Conservation (phyloP, 805 yeast species). For the Wickerhamomyces silvicola region DNA sequence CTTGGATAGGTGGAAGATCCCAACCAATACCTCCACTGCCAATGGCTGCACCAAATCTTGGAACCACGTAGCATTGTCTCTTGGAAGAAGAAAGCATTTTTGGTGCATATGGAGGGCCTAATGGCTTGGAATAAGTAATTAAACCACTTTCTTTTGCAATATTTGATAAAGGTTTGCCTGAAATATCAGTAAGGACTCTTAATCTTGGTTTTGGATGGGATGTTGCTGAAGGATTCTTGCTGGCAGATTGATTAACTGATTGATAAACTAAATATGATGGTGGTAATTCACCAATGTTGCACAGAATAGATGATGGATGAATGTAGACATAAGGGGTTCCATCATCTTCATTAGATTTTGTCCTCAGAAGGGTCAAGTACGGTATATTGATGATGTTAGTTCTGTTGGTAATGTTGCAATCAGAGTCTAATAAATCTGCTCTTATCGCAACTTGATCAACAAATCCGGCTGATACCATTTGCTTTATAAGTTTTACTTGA, state of each 20-base stretch:
- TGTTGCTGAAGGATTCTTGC: slow-evolving; percentile 34
- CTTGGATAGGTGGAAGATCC: slow-evolving; percentile 82
- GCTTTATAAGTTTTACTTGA: slow-evolving; percentile 78
- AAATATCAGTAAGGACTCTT: slow-evolving; percentile 69
- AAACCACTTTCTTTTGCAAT: slow-evolving; percentile 69
- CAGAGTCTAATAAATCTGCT: slow-evolving; percentile 66
- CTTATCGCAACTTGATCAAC: slow-evolving; percentile 86
- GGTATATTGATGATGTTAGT: slow-evolving; percentile 56
- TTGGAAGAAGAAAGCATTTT: slow-evolving; percentile 56
- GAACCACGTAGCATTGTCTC: slow-evolving; percentile 85
- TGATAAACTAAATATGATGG: slow-evolving; percentile 76
- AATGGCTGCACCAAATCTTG: slow-evolving; percentile 77
- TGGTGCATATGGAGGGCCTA: slow-evolving; percentile 87
- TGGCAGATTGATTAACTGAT: slow-evolving; percentile 51
- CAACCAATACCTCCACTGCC: slow-evolving; percentile 87
- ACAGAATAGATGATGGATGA: slow-evolving; percentile 70
- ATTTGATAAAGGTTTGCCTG: slow-evolving; percentile 70
- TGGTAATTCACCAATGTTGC: slow-evolving; percentile 58
- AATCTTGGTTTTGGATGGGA: slow-evolving; percentile 50
- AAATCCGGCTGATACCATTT: slow-evolving; percentile 89
- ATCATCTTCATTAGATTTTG: slow-evolving; percentile 26
- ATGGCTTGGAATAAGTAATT: slow-evolving; percentile 81
- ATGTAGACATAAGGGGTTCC: slow-evolving; percentile 60
- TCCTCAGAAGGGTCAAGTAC: slow-evolving; percentile 47
- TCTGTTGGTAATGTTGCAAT: slow-evolving; percentile 51